Conservation (phyloP, 805 yeast species). For the Millerago galiae region DNA sequence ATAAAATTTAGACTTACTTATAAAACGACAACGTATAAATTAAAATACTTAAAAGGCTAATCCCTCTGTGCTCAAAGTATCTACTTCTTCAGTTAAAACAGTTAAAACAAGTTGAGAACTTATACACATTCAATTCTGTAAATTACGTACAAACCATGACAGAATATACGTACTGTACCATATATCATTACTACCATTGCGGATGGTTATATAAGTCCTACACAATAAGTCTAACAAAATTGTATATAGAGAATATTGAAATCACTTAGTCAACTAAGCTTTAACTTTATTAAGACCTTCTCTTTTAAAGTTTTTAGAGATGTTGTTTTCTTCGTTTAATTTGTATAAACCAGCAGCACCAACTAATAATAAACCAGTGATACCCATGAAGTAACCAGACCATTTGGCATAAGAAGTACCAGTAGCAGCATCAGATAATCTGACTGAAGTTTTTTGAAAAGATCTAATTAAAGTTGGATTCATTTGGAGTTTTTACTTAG, state of each 20-base stretch:
- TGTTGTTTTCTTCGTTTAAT: conserved; percentile 19
- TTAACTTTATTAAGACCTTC: conserved; percentile 16
- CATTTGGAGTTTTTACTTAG: conserved; percentile 14
- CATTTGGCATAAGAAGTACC: conserved; percentile 17
- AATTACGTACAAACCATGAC: no score
- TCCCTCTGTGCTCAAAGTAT: no score
- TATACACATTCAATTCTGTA: no score
- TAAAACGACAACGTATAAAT: no score
- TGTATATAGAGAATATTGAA: background rate
- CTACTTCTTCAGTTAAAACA: no score
- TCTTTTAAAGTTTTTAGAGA: conserved; percentile 16
- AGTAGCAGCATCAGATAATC: conserved; percentile 15
- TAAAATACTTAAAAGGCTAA: no score
- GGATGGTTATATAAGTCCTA: no score
- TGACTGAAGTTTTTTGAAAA: conserved; percentile 21
- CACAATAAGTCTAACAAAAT: background rate
- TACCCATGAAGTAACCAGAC: conserved; percentile 22
- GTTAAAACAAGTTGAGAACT: no score
- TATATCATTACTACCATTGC: no score
- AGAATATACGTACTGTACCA: no score
- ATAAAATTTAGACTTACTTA: no score
- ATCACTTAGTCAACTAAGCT: background rate
- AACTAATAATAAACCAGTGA: conserved; percentile 16
- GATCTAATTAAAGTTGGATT: conserved; percentile 22
- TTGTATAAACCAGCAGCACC: conserved; percentile 22